Evolutionary conservation across 1,139 yeast genomes (phyloP), one percentile per base, ranked within the genome.

Genomic region (Eremothecium gossypii): DNA sequence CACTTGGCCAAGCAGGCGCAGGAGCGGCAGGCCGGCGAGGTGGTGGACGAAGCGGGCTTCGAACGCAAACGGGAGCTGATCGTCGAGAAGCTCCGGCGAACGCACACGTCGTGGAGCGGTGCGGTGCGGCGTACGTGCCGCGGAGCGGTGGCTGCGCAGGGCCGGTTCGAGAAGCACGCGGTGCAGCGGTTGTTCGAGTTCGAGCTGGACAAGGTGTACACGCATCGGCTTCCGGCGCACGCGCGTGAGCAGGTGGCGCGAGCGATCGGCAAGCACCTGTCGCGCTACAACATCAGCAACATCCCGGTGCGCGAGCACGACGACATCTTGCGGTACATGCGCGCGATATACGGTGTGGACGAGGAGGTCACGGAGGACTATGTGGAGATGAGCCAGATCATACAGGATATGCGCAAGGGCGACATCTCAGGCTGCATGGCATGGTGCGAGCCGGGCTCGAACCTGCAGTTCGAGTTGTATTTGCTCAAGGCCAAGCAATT

Each of bases 171-270:
- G 20, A 59, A 61, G 35, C 54, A 55, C 27, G 48, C 61, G 0
- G 40, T 63, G 6, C 64, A 61, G 14, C 66, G 61, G 43, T 38
- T 67, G 10, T 64, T 61, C 42, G 64, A 60, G 2, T 64, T 62
- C 36, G 56, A 60, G n/a, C 39, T 64, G 8, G 65, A 64, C 35
- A 58, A 61, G 13, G 63, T 69, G 10, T 70, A 69, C 45, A 56
- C 60, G 20, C 63, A 70, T 45, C 61, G 61, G 27, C 54, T 71
- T 9, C 52, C 58, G 2, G 40, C 48, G 7, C 50, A 45, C 17
- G 45, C 51, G 4, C 50, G 46, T 36, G 27, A 40, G 12, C 44
- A 49, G 40, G 50, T 60, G 27, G 51, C 52, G 13, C 40, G 42
- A 7, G 61, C 61, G 2, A 54, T 60, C 6, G 57, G 54, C 9